Evolutionary conservation across 805 yeast species (phyloP).

Genomic region (Saturnispora zaruensis): DNA sequence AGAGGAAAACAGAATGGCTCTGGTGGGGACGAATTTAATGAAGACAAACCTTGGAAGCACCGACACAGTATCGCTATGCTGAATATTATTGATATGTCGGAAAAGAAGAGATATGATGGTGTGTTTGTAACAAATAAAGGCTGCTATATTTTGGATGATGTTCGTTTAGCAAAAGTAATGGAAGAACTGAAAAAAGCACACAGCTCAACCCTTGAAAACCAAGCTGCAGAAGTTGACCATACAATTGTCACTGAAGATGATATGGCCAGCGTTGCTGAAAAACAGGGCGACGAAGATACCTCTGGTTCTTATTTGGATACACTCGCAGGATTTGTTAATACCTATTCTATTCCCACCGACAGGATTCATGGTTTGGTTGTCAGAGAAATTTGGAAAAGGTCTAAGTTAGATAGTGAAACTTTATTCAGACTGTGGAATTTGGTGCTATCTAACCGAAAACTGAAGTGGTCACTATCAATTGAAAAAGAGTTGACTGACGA

Average conservation of each 20-base stretch:
- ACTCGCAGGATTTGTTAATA: constrained; percentile 8
- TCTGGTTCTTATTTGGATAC: not conserved
- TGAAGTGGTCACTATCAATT: constrained; percentile 30
- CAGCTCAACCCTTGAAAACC: not conserved
- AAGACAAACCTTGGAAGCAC: constrained; percentile 90
- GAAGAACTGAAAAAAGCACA: not conserved
- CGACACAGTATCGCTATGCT: constrained; percentile 41
- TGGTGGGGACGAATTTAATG: constrained; percentile 53
- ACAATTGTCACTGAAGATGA: not conserved
- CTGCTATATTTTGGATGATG: constrained; percentile 31
- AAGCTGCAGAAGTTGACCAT: not conserved
- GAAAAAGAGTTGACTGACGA: not conserved
- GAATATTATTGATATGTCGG: constrained; percentile 37
- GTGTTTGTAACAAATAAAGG: constrained; percentile 90
- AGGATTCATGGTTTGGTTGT: constrained; percentile 57
- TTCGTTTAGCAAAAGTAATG: not conserved
- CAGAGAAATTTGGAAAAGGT: constrained; percentile 70
- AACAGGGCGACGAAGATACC: not conserved
- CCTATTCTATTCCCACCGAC: constrained; percentile 8
- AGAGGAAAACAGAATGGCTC: constrained; percentile 20
- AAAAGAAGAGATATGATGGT: constrained; percentile 85
- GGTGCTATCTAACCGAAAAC: constrained; percentile 44
- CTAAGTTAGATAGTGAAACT: constrained; percentile 57
- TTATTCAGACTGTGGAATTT: constrained; percentile 65
- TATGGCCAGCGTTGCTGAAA: not conserved